These are phyloP conservation scores for Hypomontagnella submonticulosa DNA, from an alignment of 495 filamentous ascomycete genomes.

Conservation along the genomic window DNA sequence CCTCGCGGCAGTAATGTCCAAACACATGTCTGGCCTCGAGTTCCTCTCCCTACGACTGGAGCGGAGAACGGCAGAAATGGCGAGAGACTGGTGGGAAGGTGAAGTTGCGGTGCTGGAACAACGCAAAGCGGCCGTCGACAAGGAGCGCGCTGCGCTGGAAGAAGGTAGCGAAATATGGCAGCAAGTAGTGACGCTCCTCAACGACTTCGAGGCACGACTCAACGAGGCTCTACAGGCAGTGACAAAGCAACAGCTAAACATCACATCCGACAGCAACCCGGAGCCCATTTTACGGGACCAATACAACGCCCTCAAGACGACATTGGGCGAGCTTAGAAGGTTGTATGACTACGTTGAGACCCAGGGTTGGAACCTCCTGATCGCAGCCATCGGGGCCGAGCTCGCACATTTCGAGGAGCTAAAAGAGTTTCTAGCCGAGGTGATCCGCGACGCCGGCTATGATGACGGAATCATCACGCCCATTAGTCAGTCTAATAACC, in stretches of 20 bases:
- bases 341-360: slow-evolving; percentile 69
- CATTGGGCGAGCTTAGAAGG: slow-evolving; percentile 68
- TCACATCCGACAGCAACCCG: slow-evolving; percentile 19
- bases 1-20: slow-evolving; percentile 42
- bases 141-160: slow-evolving; percentile 80
- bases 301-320: slow-evolving; percentile 65
- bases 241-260: slow-evolving; percentile 18
- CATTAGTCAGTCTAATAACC: slow-evolving; percentile 6
- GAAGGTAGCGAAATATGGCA: slow-evolving; percentile 87
- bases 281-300: slow-evolving; percentile 57
- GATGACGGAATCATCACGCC: slow-evolving; percentile 45
- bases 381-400: slow-evolving; percentile 90
- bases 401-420: slow-evolving; percentile 83
- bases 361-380: slow-evolving; percentile 84
- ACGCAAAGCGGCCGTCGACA: slow-evolving; percentile 69
- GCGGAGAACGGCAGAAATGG: slow-evolving; percentile 80
- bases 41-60: slow-evolving; percentile 70
- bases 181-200: slow-evolving; percentile 70
- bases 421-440: slow-evolving; percentile 68
- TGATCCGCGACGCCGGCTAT: slow-evolving; percentile 53
- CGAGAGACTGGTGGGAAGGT: slow-evolving; percentile 76
- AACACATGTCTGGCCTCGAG: slow-evolving; percentile 52
- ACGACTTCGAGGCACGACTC: slow-evolving; percentile 74
- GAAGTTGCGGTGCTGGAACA: slow-evolving; percentile 69
- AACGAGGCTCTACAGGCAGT: slow-evolving; percentile 62